phyloP scores from a whole-genome alignment of 163 green algal species.

The Trebouxia gelatinosa region DNA sequence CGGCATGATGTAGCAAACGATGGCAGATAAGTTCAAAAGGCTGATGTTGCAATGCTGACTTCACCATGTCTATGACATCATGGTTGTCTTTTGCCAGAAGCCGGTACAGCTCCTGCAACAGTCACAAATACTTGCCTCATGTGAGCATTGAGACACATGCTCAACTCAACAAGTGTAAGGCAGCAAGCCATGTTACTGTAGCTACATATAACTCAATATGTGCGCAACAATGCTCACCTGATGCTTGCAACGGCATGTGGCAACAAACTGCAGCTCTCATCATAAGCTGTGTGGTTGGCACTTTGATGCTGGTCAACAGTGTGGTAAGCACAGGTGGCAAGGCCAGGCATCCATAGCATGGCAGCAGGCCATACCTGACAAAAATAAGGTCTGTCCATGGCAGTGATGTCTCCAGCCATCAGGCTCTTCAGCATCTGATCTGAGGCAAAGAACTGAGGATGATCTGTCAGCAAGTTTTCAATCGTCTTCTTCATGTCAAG shows the following conservation, averaged over 20 bases:
- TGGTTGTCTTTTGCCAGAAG: not conserved
- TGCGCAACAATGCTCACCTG: not conserved
- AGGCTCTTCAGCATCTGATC: not conserved
- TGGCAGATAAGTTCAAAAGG: slow-evolving; percentile 24
- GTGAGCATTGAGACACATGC: not conserved
- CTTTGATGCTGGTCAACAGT: not conserved
- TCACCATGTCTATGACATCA: not conserved
- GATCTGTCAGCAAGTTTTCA: slow-evolving; percentile 33
- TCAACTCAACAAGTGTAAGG: not conserved
- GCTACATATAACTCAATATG: not conserved
- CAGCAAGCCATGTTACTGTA: not conserved
- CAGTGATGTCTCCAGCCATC: slow-evolving; percentile 3
- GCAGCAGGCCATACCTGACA: slow-evolving; percentile 1
- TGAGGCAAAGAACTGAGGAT: slow-evolving; percentile 47
- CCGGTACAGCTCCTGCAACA: slow-evolving; percentile 24
- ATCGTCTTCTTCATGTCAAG: slow-evolving; percentile 50
- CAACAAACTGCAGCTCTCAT: too few relatives aligned
- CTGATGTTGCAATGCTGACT: not conserved
- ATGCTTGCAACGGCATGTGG: not conserved
- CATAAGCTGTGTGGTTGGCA: too few relatives aligned
- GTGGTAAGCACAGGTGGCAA: not conserved
- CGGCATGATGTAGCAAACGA: not conserved
- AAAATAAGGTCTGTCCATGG: slow-evolving; percentile 21
- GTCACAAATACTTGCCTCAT: not conserved
- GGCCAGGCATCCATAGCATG: not conserved